A percentile compares a stretch with the other conserved stretches of the same genome.
These are phyloP conservation scores for Cytospora leucostoma DNA, from an alignment of 2,329 filamentous ascomycete genomes.

Conservation along the genomic window DNA sequence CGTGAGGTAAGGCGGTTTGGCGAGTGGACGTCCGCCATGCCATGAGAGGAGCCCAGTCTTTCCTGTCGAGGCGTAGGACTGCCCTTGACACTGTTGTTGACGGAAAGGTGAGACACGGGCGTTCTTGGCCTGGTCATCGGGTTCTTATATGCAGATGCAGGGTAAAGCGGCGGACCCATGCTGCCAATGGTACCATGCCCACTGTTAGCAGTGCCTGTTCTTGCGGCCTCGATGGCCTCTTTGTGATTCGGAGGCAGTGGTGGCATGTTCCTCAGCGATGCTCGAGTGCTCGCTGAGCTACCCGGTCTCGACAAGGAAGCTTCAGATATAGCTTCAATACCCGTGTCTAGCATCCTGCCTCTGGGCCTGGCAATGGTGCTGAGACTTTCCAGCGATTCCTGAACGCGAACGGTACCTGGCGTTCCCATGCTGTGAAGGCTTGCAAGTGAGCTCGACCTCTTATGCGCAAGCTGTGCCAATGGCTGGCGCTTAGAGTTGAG, in stretches of 20 bases:
- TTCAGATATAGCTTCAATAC: conserved; percentile 41
- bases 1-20: conserved; percentile 44
- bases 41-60: conserved; percentile 50
- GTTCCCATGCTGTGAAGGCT: conserved; percentile 32
- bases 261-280: conserved; percentile 52
- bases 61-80: conserved; percentile 59
- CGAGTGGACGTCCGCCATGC: conserved; percentile 50
- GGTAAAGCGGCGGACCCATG: conserved; percentile 85
- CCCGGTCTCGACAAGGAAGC: conserved; percentile 58
- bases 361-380: conserved; percentile 45
- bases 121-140: conserved; percentile 58
- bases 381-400: conserved; percentile 52
- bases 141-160: conserved; percentile 68
- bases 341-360: conserved; percentile 41
- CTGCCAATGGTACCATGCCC: conserved; percentile 40
- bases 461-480: conserved; percentile 35
- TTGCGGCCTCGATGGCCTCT: conserved; percentile 80
- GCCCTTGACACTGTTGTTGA: conserved; percentile 40
- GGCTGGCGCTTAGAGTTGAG: conserved; percentile 55
- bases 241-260: conserved; percentile 82
- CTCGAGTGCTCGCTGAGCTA: conserved; percentile 69
- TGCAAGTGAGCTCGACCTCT: conserved; percentile 41
- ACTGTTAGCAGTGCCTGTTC: conserved; percentile 55
- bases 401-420: conserved; percentile 44
- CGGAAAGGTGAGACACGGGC: conserved; percentile 53